A percentile compares a stretch with the other conserved stretches of the same genome.
Conservation (phyloP, 2,329 filamentous ascomycete species). For the Verticillium isaacii region DNA sequence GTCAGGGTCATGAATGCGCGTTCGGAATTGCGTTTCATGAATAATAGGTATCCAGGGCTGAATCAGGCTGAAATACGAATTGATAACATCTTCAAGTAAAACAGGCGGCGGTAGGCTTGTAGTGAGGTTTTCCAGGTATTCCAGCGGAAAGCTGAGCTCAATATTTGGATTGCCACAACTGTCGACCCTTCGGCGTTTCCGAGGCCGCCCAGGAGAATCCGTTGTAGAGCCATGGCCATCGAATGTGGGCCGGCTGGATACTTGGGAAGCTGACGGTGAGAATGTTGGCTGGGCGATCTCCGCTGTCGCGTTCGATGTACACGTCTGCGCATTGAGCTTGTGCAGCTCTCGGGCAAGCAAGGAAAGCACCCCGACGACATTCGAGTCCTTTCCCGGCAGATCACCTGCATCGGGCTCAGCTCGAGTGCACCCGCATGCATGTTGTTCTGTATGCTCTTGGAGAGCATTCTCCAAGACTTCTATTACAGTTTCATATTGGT, state of each 20-base stretch:
- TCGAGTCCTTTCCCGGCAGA: constrained; percentile 1
- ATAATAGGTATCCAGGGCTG: constrained; percentile 36
- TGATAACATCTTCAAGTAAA: constrained; percentile 15
- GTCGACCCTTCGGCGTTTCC: constrained; percentile 15
- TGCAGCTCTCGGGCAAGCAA: constrained; percentile 15
- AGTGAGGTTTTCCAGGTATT: constrained; percentile 19
- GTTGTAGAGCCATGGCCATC: constrained; percentile 5
- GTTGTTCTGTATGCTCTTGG: constrained; percentile 2
- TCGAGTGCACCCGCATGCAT: neutral
- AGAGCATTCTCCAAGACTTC: constrained; percentile 11
- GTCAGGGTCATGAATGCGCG: constrained; percentile 17
- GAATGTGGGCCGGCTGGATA: neutral
- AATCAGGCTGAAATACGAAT: constrained; percentile 28
- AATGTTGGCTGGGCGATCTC: neutral
- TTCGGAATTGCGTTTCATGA: constrained; percentile 23
- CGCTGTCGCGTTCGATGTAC: neutral
- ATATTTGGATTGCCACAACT: constrained; percentile 17
- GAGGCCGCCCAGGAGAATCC: constrained; percentile 7
- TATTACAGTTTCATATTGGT: neutral
- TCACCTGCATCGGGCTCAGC: neutral
- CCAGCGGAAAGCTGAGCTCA: constrained; percentile 11
- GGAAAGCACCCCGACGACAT: constrained; percentile 14
- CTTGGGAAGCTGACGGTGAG: constrained; percentile 7
- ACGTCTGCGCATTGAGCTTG: constrained; percentile 10
- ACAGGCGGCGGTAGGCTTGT: constrained; percentile 15